Evolutionary conservation across 768 basidiomycete species (phyloP), one percentile per base, ranked within the genome.

Genomic region (Nevesoporus exiguus): DNA sequence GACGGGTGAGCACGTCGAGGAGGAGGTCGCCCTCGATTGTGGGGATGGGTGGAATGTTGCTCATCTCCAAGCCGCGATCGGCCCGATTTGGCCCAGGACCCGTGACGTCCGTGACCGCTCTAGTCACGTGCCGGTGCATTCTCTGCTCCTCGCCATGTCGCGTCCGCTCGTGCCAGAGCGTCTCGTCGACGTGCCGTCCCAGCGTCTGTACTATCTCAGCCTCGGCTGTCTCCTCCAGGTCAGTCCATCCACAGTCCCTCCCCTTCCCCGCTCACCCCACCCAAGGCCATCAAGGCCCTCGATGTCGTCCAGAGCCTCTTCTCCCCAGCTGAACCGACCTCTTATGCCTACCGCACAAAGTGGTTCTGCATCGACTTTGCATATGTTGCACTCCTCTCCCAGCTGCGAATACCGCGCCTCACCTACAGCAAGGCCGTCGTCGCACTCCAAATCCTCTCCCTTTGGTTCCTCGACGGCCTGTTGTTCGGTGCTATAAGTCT

Each of bases 141-240:
- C 57, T 47, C 40, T 49, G 31, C 57, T 30, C 33, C 22, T 25
- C 39, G 33, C 40, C 60, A 64, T 62, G 61, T 51, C 62, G 50
- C 66, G 61, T 45, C 78, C 91, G 39, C 74, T 88, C 34, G 84
- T 96, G 47, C 81, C 91, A 29, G 86, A 90, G 69, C 79, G 77
- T 52, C 84, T 83, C 65, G 60, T 93, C 29, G 88, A 90, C 64
- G 75, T 84, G 5, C 88, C 90, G 21, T 85, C 90, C 15, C 90
- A 93, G 66, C 78, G 93, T 47, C 78, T 90, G 7, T 91, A 94
- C 63, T 80, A 80, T 58, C 75, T 91, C 41, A 88, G 90, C 56
- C 71, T 93, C 24, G 88, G 86, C 8, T 79, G 85, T 37, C 75
- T 93, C 2, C 76, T 89, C 31, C 92, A 94, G 79, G 92, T 88